Conservation (phyloP, 495 filamentous ascomycete species). For the Trypethelium eluteriae region DNA sequence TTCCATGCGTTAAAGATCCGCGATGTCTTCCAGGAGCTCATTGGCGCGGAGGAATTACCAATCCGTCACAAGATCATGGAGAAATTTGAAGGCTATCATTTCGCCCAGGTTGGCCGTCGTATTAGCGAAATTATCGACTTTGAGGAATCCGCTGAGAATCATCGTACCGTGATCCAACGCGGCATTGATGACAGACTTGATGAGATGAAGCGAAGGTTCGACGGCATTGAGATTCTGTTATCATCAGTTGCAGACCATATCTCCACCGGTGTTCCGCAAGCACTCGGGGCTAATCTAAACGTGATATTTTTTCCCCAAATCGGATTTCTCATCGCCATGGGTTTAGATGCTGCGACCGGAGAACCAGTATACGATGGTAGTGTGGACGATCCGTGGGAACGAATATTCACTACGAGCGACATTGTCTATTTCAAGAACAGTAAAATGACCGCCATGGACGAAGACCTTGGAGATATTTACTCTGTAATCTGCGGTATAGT, state of each 20-base stretch:
- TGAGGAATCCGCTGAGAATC: constrained; percentile 63
- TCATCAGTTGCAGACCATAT: constrained; percentile 57
- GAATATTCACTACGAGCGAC: constrained; percentile 65
- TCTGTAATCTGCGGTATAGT: constrained; percentile 67
- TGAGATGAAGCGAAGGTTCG: constrained; percentile 64
- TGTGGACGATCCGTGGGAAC: constrained; percentile 59
- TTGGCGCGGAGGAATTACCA: constrained; percentile 45
- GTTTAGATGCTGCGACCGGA: constrained; percentile 53
- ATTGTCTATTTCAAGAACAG: constrained; percentile 80
- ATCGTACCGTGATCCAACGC: constrained; percentile 62
- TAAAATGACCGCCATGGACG: constrained; percentile 77
- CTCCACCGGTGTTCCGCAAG: constrained; percentile 52
- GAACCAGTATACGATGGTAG: constrained; percentile 58
- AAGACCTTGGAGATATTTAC: constrained; percentile 76
- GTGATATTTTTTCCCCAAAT: constrained; percentile 85
- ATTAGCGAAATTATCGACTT: constrained; percentile 78
- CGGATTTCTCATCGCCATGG: constrained; percentile 78
- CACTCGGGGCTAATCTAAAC: constrained; percentile 57
- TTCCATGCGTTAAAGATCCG: constrained; percentile 62
- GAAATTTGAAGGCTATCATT: constrained; percentile 37
- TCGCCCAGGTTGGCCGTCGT: constrained; percentile 58
- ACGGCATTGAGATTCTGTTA: constrained; percentile 67
- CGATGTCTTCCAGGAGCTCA: constrained; percentile 55
- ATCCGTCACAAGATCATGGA: constrained; percentile 51
- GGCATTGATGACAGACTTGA: constrained; percentile 74